A percentile compares a stretch with the other conserved stretches of the same genome.
These are phyloP conservation scores for Rhododendron mucronatum DNA, from an alignment of 148 eudicot species.

Conservation along the genomic window DNA sequence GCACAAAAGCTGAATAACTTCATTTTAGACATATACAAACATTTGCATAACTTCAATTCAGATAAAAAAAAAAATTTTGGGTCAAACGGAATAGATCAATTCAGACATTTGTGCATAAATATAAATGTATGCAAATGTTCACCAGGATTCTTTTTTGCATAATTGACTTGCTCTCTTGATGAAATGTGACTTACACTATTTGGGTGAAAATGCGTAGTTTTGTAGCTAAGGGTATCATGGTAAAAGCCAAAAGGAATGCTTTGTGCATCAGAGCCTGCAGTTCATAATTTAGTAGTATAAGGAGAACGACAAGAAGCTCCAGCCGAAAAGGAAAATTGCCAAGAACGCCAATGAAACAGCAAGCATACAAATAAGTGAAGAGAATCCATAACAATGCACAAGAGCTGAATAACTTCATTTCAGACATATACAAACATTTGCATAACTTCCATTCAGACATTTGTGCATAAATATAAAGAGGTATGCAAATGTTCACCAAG, in stretches of 20 bases:
- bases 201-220: too few relatives aligned
- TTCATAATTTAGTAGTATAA: not conserved
- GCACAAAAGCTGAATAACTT: not conserved
- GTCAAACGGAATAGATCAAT: not conserved
- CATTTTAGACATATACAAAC: not conserved
- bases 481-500: not conserved
- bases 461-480: not conserved
- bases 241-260: not conserved
- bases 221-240: too few relatives aligned
- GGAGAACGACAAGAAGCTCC: not conserved
- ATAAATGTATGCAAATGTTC: not conserved
- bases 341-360: not conserved
- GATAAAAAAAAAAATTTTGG: too few relatives aligned
- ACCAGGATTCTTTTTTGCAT: too few relatives aligned
- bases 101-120: not conserved
- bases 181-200: too few relatives aligned
- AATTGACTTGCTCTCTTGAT: too few relatives aligned
- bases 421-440: not conserved
- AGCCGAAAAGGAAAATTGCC: not conserved
- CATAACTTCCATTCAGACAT: too few relatives aligned
- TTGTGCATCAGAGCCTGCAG: slow-evolving; percentile 11
- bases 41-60: too few relatives aligned
- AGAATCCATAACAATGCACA: not conserved
- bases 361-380: not conserved
- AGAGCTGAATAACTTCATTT: not conserved